Percentiles rank a stretch among this genome's conserved stretches.
These are phyloP conservation scores for Durotheca rogersii DNA, from an alignment of 495 filamentous ascomycete species.

Conservation along the genomic window DNA sequence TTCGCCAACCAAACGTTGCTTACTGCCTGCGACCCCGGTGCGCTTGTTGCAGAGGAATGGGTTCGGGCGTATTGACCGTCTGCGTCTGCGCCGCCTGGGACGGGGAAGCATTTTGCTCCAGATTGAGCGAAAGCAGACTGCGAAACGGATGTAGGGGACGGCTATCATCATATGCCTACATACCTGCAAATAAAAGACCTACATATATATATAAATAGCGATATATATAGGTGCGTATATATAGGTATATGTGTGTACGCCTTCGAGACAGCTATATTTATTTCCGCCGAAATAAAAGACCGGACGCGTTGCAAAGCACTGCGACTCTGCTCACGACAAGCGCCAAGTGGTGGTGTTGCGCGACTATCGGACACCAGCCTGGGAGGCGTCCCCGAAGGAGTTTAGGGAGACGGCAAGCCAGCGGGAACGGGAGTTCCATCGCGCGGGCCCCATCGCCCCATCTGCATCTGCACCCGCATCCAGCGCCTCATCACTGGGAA, in stretches of 20 bases:
- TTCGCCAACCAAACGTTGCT: slow-evolving; percentile 8
- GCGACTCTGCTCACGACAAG: background rate
- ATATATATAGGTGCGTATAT: too few species aligned
- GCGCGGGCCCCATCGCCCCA: slow-evolving; percentile 27
- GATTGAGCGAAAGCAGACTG: too few species aligned
- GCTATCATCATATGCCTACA: background rate
- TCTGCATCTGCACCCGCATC: slow-evolving; percentile 24
- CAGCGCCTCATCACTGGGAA: slow-evolving; percentile 15
- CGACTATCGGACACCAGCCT: slow-evolving; percentile 19
- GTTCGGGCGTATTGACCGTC: too few species aligned
- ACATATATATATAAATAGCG: too few species aligned
- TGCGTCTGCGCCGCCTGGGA: too few species aligned
- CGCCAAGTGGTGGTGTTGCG: slow-evolving; percentile 11
- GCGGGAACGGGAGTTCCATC: slow-evolving; percentile 32
- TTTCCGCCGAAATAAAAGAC: background rate
- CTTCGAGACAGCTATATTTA: too few species aligned
- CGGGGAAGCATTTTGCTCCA: too few species aligned
- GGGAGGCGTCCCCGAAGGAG: slow-evolving; percentile 15
- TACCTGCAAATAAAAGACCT: too few species aligned
- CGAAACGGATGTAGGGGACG: slow-evolving; percentile 1
- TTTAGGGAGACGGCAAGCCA: slow-evolving; percentile 22
- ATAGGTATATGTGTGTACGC: too few species aligned
- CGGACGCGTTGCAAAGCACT: background rate
- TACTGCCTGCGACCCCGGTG: background rate
- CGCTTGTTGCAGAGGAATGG: slow-evolving; percentile 9